These are phyloP conservation scores for Paspalum notatum DNA, from an alignment of 176 grass and related monocot genomes.

Conservation along the genomic window DNA sequence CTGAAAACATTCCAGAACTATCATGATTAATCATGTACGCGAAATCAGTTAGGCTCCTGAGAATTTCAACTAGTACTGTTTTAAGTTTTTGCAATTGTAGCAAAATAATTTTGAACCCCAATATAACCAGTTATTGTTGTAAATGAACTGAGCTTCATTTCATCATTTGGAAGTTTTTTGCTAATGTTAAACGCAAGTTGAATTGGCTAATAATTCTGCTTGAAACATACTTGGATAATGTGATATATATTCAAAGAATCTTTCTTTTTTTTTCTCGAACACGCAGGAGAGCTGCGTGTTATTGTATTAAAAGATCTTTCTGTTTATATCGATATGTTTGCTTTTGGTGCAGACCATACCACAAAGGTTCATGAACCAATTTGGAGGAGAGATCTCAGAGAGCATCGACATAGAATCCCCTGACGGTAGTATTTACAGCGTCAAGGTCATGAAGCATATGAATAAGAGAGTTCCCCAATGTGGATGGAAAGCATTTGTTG, in stretches of 20 bases:
- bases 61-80: not conserved
- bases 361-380: constrained; percentile 39
- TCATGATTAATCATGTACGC: not conserved
- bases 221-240: not conserved
- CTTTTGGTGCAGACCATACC: constrained; percentile 48
- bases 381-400: constrained; percentile 28
- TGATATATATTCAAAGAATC: too few species aligned
- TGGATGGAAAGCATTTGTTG: constrained; percentile 57
- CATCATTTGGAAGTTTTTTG: not conserved
- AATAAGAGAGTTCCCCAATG: constrained; percentile 21
- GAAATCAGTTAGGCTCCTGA: not conserved
- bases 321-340: not conserved
- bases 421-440: constrained; percentile 32
- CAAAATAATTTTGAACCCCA: too few species aligned
- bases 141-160: too few species aligned
- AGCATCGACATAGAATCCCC: constrained; percentile 43
- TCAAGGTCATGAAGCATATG: constrained; percentile 18
- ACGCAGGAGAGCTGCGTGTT: too few species aligned
- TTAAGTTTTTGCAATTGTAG: too few species aligned
- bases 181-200: not conserved
- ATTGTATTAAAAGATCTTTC: too few species aligned
- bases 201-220: not conserved
- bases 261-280: too few species aligned
- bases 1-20: not conserved
- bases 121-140: too few species aligned